These are phyloP conservation scores for Beauveria medogensis DNA, from an alignment of 2,329 filamentous ascomycete species.

Conservation along the genomic window DNA sequence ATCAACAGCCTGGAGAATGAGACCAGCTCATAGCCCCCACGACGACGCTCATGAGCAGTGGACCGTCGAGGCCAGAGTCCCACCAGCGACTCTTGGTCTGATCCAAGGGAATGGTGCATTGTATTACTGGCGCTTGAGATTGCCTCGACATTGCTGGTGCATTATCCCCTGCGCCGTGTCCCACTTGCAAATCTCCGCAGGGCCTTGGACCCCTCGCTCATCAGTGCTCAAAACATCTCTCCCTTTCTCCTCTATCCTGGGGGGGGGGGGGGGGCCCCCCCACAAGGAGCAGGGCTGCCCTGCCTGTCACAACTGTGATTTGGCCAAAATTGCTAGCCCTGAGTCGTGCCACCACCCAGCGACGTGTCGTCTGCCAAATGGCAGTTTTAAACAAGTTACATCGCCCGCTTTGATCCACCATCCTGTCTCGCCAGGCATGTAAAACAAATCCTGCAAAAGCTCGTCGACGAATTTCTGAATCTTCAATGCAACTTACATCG, in stretches of 20 bases:
- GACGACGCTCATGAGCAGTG: slow-evolving; percentile 2
- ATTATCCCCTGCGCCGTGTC: slow-evolving; percentile 7
- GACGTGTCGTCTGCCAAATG: slow-evolving; percentile 1
- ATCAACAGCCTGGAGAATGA: slow-evolving; percentile 9
- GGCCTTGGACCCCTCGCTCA: slow-evolving; percentile 1
- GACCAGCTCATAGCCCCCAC: slow-evolving; percentile 9
- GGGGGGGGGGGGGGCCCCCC: not conserved
- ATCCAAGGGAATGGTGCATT: slow-evolving; percentile 11
- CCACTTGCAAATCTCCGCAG: slow-evolving; percentile 11
- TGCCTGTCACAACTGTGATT: not conserved
- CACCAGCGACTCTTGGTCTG: slow-evolving; percentile 8
- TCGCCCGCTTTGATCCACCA: slow-evolving; percentile 6
- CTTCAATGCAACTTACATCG: not conserved
- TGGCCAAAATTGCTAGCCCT: not conserved
- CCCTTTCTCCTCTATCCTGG: not conserved
- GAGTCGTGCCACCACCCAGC: slow-evolving; percentile 4
- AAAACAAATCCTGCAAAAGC: slow-evolving; percentile 3
- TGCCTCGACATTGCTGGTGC: not conserved
- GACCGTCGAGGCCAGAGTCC: slow-evolving; percentile 7
- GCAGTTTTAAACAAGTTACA: slow-evolving; percentile 9
- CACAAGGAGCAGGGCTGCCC: slow-evolving; percentile 2
- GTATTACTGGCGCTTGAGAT: slow-evolving; percentile 7
- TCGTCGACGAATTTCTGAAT: not conserved
- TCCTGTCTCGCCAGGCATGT: slow-evolving; percentile 2
- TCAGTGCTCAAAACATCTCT: not conserved